Evolutionary conservation across 2,329 filamentous ascomycete genomes (phyloP).

Genomic region (Coleophoma cylindrospora): DNA sequence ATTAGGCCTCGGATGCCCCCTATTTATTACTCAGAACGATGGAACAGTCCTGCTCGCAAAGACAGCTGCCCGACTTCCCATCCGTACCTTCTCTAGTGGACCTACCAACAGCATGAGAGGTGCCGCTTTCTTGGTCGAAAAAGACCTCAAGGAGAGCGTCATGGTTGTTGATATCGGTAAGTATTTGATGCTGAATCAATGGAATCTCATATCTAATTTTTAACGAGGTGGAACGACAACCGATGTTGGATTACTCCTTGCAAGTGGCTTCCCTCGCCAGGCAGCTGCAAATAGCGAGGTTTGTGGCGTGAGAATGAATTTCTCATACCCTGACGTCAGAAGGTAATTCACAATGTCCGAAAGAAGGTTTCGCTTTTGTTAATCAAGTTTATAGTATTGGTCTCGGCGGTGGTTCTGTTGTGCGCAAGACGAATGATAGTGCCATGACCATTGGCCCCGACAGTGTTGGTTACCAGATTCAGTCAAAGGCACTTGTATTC

Average conservation of each 20-base stretch:
- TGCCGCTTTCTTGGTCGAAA: slow-evolving; percentile 49
- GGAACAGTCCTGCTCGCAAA: slow-evolving; percentile 50
- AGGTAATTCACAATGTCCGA: not conserved
- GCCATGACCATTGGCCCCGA: slow-evolving; percentile 46
- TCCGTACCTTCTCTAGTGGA: slow-evolving; percentile 54
- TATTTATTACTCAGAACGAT: slow-evolving; percentile 55
- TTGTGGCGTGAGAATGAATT: slow-evolving; percentile 51
- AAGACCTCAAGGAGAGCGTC: slow-evolving; percentile 22
- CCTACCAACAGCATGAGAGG: slow-evolving; percentile 59
- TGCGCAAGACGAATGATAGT: slow-evolving; percentile 40
- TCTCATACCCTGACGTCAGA: slow-evolving; percentile 47
- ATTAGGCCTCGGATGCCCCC: slow-evolving; percentile 44
- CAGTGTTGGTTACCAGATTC: slow-evolving; percentile 47
- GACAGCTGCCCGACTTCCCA: slow-evolving; percentile 48
- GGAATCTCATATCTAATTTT: too few relatives aligned
- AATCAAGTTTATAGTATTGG: slow-evolving; percentile 35
- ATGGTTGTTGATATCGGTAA: slow-evolving; percentile 50
- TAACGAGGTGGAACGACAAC: slow-evolving; percentile 43
- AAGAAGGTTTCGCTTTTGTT: not conserved
- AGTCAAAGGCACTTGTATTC: slow-evolving; percentile 41
- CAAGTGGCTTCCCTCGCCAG: slow-evolving; percentile 52
- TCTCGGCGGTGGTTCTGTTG: slow-evolving; percentile 45
- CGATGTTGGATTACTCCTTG: slow-evolving; percentile 49
- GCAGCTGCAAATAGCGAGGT: slow-evolving; percentile 50
- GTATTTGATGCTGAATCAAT: not conserved